Evolutionary conservation across 495 filamentous ascomycete species (phyloP), one percentile per base, ranked within the genome.

Genomic region (Podospora anserina): DNA sequence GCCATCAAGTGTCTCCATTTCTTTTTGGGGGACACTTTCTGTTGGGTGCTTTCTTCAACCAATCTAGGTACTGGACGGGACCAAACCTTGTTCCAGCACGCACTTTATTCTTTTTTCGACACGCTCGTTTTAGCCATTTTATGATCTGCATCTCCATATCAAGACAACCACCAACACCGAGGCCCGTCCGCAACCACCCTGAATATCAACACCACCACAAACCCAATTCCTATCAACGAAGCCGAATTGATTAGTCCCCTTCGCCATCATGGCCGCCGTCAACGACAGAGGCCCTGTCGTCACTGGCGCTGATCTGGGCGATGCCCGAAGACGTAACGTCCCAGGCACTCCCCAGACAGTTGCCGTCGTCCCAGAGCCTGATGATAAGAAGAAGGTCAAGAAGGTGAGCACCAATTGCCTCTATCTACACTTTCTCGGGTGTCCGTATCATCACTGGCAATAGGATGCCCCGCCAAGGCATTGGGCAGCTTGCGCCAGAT

Each of bases 271-370:
- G 85, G 82, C 84, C 67, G 74, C 78, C 63, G 67, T 53, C 62
- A 64, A 63, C 63, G 78, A 83, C 62, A 82, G 81, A 76, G 83
- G 81, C 70, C 78, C 77, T 71, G 75, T 86, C 72, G 88, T 86
- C 68, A 91, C 92, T 54, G 93, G 91, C 74, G 83, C 87, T 67
- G 86, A 90, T 49, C 76, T 80, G 30, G 85, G 88, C 71, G 83
- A 92, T 65, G 89, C 92, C 73, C 85, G 92, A 71, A 88, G 90
- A 76, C 88, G 94, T 81, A 92, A 91, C 82, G 86, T 92, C 26
- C 83, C 87, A 23, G 83, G 70, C 63, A 64, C 83, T 58, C 63
- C 82, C 20, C 82, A 82, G 61, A 78, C 76, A 62, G 77, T 76
- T 71, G 66, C 77, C 67, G 72, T 71, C 67, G 68, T 74, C 16